phyloP scores from a whole-genome alignment of 1,284 basidiomycete species.

The Cutaneotrichosporon dermatis region DNA sequence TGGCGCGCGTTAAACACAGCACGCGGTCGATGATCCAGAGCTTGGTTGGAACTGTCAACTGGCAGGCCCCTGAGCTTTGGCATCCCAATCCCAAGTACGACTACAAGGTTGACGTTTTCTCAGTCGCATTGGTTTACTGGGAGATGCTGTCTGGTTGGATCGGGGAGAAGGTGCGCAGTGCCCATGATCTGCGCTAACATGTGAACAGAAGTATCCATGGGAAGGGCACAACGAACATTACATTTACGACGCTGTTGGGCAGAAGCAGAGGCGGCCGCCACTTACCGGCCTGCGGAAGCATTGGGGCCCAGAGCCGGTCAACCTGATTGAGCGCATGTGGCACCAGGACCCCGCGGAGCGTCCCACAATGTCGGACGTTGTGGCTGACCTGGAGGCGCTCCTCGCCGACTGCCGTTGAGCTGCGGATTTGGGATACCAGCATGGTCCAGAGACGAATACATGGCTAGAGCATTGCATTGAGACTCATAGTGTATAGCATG shows the following conservation, averaged over 20 bases:
- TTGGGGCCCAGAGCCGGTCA: constrained; percentile 88
- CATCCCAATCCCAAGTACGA: constrained; percentile 94
- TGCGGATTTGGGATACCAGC: too few species aligned
- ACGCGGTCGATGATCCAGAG: constrained; percentile 95
- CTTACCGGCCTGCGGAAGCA: constrained; percentile 71
- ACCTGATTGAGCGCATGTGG: constrained; percentile 94
- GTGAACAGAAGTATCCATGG: constrained; percentile 86
- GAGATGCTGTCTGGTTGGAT: constrained; percentile 67
- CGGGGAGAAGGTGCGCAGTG: constrained; percentile 37
- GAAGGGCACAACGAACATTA: constrained; percentile 97
- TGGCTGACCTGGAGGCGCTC: constrained; percentile 70
- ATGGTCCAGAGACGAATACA: neutral
- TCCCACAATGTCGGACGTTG: constrained; percentile 86
- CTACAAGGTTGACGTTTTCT: constrained; percentile 98
- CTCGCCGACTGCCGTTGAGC: constrained; percentile 26
- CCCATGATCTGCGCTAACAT: too few species aligned
- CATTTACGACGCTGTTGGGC: constrained; percentile 91
- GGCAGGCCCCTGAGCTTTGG: constrained; percentile 99
- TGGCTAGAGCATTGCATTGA: neutral
- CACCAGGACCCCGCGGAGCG: constrained; percentile 81
- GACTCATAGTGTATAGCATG: too few species aligned
- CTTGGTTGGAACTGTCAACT: constrained; percentile 96
- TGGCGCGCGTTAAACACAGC: constrained; percentile 96
- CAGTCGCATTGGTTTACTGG: constrained; percentile 95
- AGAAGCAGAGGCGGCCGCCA: constrained; percentile 81